Base-by-base conservation (phyloP, 2,329 filamentous ascomycete species). In the Sclerotinia spermophila region DNA sequence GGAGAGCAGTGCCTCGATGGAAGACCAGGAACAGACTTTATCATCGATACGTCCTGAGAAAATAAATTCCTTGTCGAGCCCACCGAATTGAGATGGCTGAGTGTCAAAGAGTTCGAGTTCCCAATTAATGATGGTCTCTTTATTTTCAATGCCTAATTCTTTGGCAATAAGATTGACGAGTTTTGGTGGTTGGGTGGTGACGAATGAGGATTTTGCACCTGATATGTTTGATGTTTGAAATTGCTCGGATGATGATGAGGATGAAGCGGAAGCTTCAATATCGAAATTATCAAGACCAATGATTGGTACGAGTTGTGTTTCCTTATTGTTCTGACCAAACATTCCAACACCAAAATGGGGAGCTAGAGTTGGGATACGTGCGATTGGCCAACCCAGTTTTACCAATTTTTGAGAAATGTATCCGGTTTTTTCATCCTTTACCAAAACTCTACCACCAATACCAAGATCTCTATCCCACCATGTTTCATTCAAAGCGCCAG, bases 391-490 rank as follows among this genome's bases (percentile, higher is more conserved):
- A 79, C 91, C 92, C 66, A 98, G 85, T 83, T 97, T 97, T 73
- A 97, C 94, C 60, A 98, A 85, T 83, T 90, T 92, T 42, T 87
- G 89, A 33, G 86, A 85, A 48, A 96, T 93, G 85, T 95, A 96
- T 75, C 91, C 91, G 3, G 88, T 87, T 62, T 84, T 82, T 6
- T 85, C 79, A 76, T 97, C 90, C 74, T 90, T 92, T 60, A 98
- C 90, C 64, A 98, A 85, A 5, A 98, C 95, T 59, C 94, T 86
- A 53, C 96, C 96, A 74, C 94, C 96, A 76, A 98, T 92, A 74
- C 92, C 90, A 67, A 99, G 86, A 80, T 99, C 96, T 51, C 96
- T 89, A 81, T 98, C 96, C 95, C 94, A 98, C 96, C 96, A 98
- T 1, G 96, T 98, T 73, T 86, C 85, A 79, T 94, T 96, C 73